Base-by-base conservation (phyloP, 1,284 basidiomycete genomes). In the Puccinia triticina region DNA sequence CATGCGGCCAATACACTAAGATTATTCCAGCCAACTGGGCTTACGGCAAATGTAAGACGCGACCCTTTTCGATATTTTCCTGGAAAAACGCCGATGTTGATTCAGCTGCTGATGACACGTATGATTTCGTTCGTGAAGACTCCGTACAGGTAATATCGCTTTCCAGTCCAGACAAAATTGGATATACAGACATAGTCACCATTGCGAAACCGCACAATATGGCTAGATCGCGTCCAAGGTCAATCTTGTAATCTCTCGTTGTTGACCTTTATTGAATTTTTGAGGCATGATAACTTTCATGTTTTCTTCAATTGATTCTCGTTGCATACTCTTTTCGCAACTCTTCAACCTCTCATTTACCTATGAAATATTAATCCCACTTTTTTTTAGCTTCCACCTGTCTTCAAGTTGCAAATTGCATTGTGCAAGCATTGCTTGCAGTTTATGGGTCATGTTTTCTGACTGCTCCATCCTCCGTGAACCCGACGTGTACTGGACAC, bases 111-210 rank as follows among this genome's bases (percentile, higher is more conserved):
- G n/a, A 40, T 34, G 16, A 66, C 14, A 29, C 40, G 0, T 34
- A 29, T 32, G 29, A 21, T 74, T 53, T 43, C 48, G 40, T 12
- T 67, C 40, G 64, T 23, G 23, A 43, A 80, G 77, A 80, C 32
- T 80, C 77, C 7, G 77, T 80, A 11, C 46, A 67, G 32, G 67
- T 80, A 29, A 50, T 59, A 26, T 80, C 77, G 1, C 26, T 80
- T 18, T 59, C 48, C 5, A 67, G n/a, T 26, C 75, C 77, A 14
- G 67, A 48, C 1, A 40, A 72, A 29, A 57, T 80, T 26, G 77
- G 77, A 26, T 80, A 80, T 16, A 80, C 66, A 43, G 77, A 80
- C 66, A 72, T 61, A 26, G 53, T 80, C 50, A 59, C 50, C 4
- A 80, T 80, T 46, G 3, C 48, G 11, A 72, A 71, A 46, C 34